A percentile compares a stretch with the other conserved stretches of the same genome.
Conservation (phyloP, 192 early-diverging fungal species). For the Phycomyces blakesleeanus region DNA sequence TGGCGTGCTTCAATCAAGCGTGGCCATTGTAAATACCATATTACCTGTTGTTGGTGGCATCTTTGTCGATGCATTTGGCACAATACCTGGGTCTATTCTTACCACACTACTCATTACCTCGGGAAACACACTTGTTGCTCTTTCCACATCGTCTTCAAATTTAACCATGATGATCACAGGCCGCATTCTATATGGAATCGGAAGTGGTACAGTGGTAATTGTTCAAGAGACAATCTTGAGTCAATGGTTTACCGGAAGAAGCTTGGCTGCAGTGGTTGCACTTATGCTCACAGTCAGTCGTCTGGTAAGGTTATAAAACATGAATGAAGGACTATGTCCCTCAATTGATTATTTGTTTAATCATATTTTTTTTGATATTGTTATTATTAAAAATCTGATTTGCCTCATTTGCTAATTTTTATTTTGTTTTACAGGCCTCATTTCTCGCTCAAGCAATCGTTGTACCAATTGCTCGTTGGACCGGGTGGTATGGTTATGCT, state of each 20-base stretch:
- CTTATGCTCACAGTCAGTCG: slow-evolving; percentile 68
- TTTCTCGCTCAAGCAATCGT: slow-evolving; percentile 67
- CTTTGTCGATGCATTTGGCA: slow-evolving; percentile 59
- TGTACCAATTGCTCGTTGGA: slow-evolving; percentile 51
- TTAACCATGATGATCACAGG: slow-evolving; percentile 52
- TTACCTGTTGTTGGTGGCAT: slow-evolving; percentile 50
- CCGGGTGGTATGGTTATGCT: slow-evolving; percentile 44
- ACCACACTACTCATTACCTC: slow-evolving; percentile 54
- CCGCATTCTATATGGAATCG: slow-evolving; percentile 60
- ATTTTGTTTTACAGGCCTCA: slow-evolving; percentile 41
- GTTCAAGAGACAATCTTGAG: slow-evolving; percentile 80
- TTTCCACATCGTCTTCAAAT: slow-evolving; percentile 42
- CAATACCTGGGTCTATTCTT: slow-evolving; percentile 48
- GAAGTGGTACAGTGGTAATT: slow-evolving; percentile 69
- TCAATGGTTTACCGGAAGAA: slow-evolving; percentile 70
- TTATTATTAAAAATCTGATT: too few species aligned
- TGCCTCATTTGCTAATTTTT: too few species aligned
- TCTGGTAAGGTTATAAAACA: slow-evolving; percentile 44
- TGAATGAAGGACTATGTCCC: too few species aligned
- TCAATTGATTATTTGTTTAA: too few species aligned
- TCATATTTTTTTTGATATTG: too few species aligned
- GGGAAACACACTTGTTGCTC: slow-evolving; percentile 48
- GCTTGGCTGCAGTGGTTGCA: slow-evolving; percentile 63
- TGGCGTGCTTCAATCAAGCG: slow-evolving; percentile 63
- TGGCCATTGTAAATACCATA: slow-evolving; percentile 56